phyloP scores from a whole-genome alignment of 2,329 filamentous ascomycete species.

The Alternaria sp. region DNA sequence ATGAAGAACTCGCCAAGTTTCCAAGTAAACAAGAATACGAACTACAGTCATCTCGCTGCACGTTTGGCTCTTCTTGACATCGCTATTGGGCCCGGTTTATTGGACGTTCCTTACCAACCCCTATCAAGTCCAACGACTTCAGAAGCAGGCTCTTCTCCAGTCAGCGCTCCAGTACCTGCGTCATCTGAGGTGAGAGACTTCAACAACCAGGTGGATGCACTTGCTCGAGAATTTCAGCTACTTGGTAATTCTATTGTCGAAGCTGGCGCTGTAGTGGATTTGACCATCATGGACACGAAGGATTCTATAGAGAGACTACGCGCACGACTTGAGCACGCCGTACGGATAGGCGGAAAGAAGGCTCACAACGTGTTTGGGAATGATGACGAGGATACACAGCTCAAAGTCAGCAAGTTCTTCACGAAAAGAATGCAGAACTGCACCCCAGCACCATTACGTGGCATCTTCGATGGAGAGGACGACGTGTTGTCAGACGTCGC shows the following conservation, averaged over 20 bases:
- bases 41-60: conserved; percentile 75
- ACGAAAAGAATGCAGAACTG: conserved; percentile 9
- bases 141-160: conserved; percentile 26
- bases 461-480: conserved; percentile 26
- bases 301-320: conserved; percentile 76
- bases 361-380: conserved; percentile 48
- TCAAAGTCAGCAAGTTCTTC: conserved; percentile 35
- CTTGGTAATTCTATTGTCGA: conserved; percentile 72
- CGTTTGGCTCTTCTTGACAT: conserved; percentile 75
- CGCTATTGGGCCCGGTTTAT: conserved; percentile 71
- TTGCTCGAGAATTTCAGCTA: conserved; percentile 60
- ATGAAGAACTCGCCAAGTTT: conserved; percentile 58
- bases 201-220: conserved; percentile 73
- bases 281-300: conserved; percentile 77
- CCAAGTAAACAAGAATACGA: conserved; percentile 61
- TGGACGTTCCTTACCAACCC: conserved; percentile 41
- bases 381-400: conserved; percentile 60
- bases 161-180: conserved; percentile 18
- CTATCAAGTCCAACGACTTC: conserved; percentile 36
- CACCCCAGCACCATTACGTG: not conserved
- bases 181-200: conserved; percentile 61
- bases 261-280: conserved; percentile 64
- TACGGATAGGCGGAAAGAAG: conserved; percentile 67
- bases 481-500: conserved; percentile 3
- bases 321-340: conserved; percentile 73